Evolutionary conservation across 1,139 yeast species (phyloP), one percentile per base, ranked within the genome.

Genomic region (Scheffersomyces parashehatae): DNA sequence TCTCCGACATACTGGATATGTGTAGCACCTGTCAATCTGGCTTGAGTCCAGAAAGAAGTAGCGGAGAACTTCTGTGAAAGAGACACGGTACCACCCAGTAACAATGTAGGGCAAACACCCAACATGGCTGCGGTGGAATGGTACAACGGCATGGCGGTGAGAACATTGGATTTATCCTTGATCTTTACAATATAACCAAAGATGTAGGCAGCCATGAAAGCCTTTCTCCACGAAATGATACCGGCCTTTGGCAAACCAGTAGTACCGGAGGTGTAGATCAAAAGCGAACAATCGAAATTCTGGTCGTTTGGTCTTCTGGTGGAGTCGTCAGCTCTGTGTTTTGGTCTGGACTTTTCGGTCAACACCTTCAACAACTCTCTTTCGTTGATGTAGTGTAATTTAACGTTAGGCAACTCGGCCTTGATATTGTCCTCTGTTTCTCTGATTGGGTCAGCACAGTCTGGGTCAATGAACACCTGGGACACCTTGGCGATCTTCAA

Each of bases 221-320:
- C 78, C 64, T 90, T 91, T 55, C 89, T 76, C 97, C 97, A 90
- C 3, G 95, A 85, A 83, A 91, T 85, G 49, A 88, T 85, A 4
- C 96, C 98, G 4, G 97, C 88, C 65, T 93, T 93, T 11, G 99
- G 98, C 50, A 90, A 68, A 0, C 98, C 98, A 0, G 98, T 89
- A 8, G 98, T 91, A 37, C 99, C 99, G 0, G 96, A 87, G 1
- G 99, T 93, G 62, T 85, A 91, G 45, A 93, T 88, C 55, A 88
- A 75, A 49, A 85, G 77, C 30, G 88, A 83, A 9, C 93, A 79
- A 45, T 81, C 80, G 53, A 73, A 79, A 58, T 83, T 88, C 7
- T 70, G 62, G 46, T 81, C 81, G 5, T 64, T 66, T 3, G 79
- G 77, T 51, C 85, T 77, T 66, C 93, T 78, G 8, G 79, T 64